These are phyloP conservation scores for Nannizziopsis arthrosporioides DNA, from an alignment of 2,329 filamentous ascomycete genomes.

Conservation along the genomic window DNA sequence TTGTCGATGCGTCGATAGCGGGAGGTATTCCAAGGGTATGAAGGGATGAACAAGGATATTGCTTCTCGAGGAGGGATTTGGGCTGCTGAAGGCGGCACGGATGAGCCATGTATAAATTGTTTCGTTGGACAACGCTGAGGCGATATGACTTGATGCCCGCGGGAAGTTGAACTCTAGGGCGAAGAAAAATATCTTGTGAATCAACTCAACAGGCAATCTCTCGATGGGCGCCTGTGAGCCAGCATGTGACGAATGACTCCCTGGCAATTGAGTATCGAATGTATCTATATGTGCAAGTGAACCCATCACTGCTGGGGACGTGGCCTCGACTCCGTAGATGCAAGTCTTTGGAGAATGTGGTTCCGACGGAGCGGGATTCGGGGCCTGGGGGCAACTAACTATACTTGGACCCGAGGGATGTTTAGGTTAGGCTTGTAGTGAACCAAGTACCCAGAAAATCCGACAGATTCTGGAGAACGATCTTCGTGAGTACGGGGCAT, in stretches of 20 bases:
- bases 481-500: too few relatives aligned
- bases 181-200: constrained; percentile 42
- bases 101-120: constrained; percentile 36
- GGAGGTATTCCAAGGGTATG: constrained; percentile 28
- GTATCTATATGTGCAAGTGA: too few relatives aligned
- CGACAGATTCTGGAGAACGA: too few relatives aligned
- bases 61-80: constrained; percentile 22
- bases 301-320: too few relatives aligned
- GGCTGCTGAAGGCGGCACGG: constrained; percentile 33
- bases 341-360: too few relatives aligned
- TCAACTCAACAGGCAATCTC: constrained; percentile 14
- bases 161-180: constrained; percentile 39
- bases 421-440: too few relatives aligned
- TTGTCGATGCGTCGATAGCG: constrained; percentile 21
- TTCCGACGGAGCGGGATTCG: too few relatives aligned
- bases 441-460: too few relatives aligned
- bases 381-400: too few relatives aligned
- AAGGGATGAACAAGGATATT: constrained; percentile 31
- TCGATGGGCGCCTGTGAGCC: constrained; percentile 13
- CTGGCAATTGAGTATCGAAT: not conserved
- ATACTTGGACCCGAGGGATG: too few relatives aligned
- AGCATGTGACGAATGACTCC: not conserved
- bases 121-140: constrained; percentile 29
- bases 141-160: constrained; percentile 33
- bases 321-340: too few relatives aligned